Base-by-base conservation (phyloP, 2,329 filamentous ascomycete genomes). In the Diaporthe humulicola region DNA sequence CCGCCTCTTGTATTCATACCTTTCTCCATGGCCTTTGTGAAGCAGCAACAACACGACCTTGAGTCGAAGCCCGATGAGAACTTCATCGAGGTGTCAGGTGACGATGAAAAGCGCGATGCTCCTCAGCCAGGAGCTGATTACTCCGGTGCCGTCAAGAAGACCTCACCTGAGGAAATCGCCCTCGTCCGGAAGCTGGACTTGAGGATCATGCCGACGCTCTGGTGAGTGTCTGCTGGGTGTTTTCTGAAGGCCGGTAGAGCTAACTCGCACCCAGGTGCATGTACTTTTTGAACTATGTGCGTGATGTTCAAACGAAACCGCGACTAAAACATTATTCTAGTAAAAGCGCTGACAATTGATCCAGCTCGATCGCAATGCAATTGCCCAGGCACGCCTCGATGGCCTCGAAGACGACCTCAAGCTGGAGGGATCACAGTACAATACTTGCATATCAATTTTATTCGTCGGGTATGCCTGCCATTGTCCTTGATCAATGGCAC, bases 341-440 rank as follows among this genome's bases (percentile, higher is more conserved):
- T 8, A 0, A 15, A 30, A 3, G 4, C 1, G 15, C 33, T 28
- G 36, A 28, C 54, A 22, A 19, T 25, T 0, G 38, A 10, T 2
- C 7, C 57, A 83, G 81, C 80, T 87, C 17, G 87, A 90, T 76
- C 82, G 87, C 22, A 89, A 88, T 74, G 88, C 90, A 61, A 90
- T 91, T 77, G 89, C 90, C 3, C 88, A 89, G 25, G 90, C 90
- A 2, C 84, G 86, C 22, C 79, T 92, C 42, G 87, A 89, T 73
- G 88, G 87, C 0, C 80, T 92, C 6, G 86, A 90, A 66, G 83
- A 86, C 10, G 87, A 91, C 61, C 80, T 91, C 3, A 81, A 83
- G 3, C 81, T 91, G 56, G 80, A 81, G 0, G 86, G 85, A 48
- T 83, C 82, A 4, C 82, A 90, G 76, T 90, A 90, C 79, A 86